These are phyloP conservation scores for Dryas integrifolia DNA, from an alignment of 331 rosid genomes.

Conservation along the genomic window DNA sequence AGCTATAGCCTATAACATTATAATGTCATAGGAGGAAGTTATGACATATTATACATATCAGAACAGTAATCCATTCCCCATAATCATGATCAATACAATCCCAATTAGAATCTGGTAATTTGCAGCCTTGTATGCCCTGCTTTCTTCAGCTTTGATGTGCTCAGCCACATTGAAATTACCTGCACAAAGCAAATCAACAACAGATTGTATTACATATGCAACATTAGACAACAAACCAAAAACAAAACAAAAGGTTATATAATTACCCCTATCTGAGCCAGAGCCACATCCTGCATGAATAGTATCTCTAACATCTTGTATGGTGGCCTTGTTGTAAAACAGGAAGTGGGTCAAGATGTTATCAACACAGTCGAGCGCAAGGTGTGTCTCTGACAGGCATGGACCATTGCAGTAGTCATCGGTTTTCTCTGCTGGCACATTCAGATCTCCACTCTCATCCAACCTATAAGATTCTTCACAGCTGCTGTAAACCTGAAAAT, in stretches of 20 bases:
- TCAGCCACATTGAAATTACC: slow-evolving; percentile 67
- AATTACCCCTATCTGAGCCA: slow-evolving; percentile 67
- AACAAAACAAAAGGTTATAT: not conserved
- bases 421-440: slow-evolving; percentile 49
- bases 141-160: slow-evolving; percentile 48
- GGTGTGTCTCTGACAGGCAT: slow-evolving; percentile 60
- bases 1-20: not conserved
- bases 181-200: slow-evolving; percentile 19
- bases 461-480: slow-evolving; percentile 69
- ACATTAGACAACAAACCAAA: not conserved
- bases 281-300: slow-evolving; percentile 65
- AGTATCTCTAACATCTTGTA: slow-evolving; percentile 56
- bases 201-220: not conserved
- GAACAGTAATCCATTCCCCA: slow-evolving; percentile 32
- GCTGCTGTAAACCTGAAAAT: slow-evolving; percentile 56
- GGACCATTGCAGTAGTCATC: slow-evolving; percentile 65
- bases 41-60: slow-evolving; percentile 8
- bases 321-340: slow-evolving; percentile 69
- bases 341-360: slow-evolving; percentile 52
- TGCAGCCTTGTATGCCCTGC: slow-evolving; percentile 34
- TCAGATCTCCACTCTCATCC: slow-evolving; percentile 49
- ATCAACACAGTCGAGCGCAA: slow-evolving; percentile 56
- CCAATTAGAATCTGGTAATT: slow-evolving; percentile 32
- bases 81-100: slow-evolving; percentile 34
- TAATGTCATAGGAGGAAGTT: not conserved